Base-by-base conservation (phyloP, 768 basidiomycete species). In the Udeniomyces megalosporus region DNA sequence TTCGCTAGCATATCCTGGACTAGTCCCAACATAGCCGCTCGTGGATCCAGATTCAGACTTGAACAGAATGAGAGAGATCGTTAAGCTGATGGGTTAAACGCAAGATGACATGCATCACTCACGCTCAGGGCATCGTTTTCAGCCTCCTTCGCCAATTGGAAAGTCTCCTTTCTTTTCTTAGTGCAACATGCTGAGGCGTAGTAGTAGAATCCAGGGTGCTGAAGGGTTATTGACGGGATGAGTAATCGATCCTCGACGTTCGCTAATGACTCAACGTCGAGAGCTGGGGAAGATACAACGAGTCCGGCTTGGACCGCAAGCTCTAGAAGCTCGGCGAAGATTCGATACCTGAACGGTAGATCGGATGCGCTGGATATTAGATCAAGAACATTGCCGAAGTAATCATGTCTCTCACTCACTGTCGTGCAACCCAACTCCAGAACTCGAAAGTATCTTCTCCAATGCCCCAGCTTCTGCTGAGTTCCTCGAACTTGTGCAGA, bases 401-500 rank as follows among this genome's bases (percentile, higher is more conserved):
- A 28, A 31, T 15, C 6, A 28, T 14, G 24, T 17, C 15, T 5
- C 31, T 6, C 29, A 78, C 85, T 60, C 69, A 90, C 88, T 95
- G 91, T 70, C 90, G 78, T 8, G 88, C 86, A 60, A 91, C 78
- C 93, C 92, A 99, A 67, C 86, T 87, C 93, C 93, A 96, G 70
- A 84, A 96, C 71, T 97, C 95, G 67, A 88, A 96, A 0, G 88
- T 95, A 69, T 91, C 88, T 68, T 92, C 89, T 17, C 91, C 92
- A 60, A 96, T 96, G 8, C 88, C 88, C 93, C 95, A 96, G 0
- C 85, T 84, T 22, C 85, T 76, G 5, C 86, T 74, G 67, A 99
- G 82, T 68, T 90, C 88, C 5, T 84, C 80, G 67, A 95, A 93
- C 65, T 82, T 82, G 35, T 83, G 81, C 64, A 93, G 79, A 70